Conservation (phyloP, 768 basidiomycete species). For the Podaxis pistillaris region DNA sequence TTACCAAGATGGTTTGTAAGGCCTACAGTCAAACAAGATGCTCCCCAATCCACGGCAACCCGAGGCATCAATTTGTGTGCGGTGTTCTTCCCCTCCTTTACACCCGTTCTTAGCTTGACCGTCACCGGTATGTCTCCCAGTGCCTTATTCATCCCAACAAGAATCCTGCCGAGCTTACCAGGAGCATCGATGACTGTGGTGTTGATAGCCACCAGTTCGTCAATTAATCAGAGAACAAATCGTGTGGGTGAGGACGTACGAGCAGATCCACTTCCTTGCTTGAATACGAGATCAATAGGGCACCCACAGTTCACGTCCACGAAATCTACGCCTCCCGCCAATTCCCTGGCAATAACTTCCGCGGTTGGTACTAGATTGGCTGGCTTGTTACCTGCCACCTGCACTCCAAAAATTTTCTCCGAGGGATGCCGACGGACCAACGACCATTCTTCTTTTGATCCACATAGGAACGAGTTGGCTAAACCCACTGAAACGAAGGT, state of each 20-base stretch:
- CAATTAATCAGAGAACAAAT: conserved; percentile 3
- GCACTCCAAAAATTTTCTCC: conserved; percentile 86
- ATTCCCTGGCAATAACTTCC: conserved; percentile 75
- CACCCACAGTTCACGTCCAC: conserved; percentile 97
- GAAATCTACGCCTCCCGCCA: conserved; percentile 72
- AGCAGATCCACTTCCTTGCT: conserved; percentile 86
- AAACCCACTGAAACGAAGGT: conserved; percentile 70
- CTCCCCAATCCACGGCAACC: conserved; percentile 51
- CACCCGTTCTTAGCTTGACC: conserved; percentile 88
- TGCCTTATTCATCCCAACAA: conserved; percentile 89
- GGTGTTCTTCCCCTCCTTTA: conserved; percentile 82
- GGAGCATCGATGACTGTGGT: conserved; percentile 77
- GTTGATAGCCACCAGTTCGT: neutral
- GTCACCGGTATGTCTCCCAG: conserved; percentile 91
- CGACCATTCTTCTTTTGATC: conserved; percentile 94
- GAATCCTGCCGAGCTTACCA: conserved; percentile 78
- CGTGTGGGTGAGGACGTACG: conserved; percentile 45
- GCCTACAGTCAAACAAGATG: conserved; percentile 43
- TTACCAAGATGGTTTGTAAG: neutral
- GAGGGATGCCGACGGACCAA: conserved; percentile 86
- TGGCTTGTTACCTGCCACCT: conserved; percentile 89
- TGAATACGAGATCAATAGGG: conserved; percentile 95
- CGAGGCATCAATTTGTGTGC: conserved; percentile 92
- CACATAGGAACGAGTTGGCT: conserved; percentile 84
- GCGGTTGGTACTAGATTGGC: conserved; percentile 74